Evolutionary conservation across 306 rosid species (phyloP), one percentile per base, ranked within the genome.

Genomic region (Lotus japonicus): DNA sequence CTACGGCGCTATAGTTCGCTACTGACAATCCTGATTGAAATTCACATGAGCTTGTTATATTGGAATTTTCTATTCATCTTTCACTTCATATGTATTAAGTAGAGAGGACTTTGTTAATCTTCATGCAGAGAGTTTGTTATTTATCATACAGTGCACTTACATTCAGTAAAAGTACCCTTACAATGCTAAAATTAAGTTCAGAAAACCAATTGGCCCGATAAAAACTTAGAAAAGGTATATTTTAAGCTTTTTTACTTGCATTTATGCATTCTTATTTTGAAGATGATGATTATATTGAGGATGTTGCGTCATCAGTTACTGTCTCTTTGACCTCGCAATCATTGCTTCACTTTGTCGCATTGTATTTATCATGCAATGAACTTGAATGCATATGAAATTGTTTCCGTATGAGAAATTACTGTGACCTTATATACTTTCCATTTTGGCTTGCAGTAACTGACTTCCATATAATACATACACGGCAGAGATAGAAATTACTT

Each of bases 381-480:
- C 28, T 57, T 39, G 46, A 54, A 48, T 62, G 28, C 48, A 11
- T 36, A 35, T 44, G 50, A 56, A 59, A 9, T 61, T 68, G 38
- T 17, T 43, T 69, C 41, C 45, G 16, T 13, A 2, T 52, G 33
- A 9, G 35, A 73, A 69, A 11, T 69, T 69, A 10, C 11, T 53
- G 42, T 17, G 6, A 46, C 7, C 71, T 72, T 67, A 79, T 49
- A 13, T 31, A 12, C 58, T 72, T 60, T 71, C 26, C 9, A 9
- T 65, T 9, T 55, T 72, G 58, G 77, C 64, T 70, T 79, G 69
- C 58, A 68, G 43, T 44, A 33, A 54, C 59, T 58, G 44, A 76
- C 26, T 72, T 62, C 68, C 16, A 11, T 31, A 18, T 49, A 58
- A 26, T 28, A 49, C 45, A 9, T 6, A 52, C 18, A 55, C 50